These are phyloP conservation scores for Eucalyptus decipiens DNA, from an alignment of 345 rosid species.

Conservation along the genomic window DNA sequence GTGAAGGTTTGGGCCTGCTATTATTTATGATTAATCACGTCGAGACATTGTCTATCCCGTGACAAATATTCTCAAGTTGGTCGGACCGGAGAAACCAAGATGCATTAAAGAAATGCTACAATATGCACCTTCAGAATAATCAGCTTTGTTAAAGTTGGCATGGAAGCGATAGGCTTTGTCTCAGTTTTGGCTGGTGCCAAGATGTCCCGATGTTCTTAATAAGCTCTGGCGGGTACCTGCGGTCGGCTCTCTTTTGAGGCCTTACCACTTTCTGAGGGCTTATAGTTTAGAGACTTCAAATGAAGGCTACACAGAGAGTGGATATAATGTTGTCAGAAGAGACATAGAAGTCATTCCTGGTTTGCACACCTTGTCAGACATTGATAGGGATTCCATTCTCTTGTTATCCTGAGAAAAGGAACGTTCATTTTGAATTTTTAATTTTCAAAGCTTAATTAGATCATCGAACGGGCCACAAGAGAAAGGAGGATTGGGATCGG, in stretches of 20 bases:
- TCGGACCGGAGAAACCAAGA: not conserved
- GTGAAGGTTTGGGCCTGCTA: not conserved
- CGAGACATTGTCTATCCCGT: not conserved
- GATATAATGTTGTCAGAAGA: not conserved
- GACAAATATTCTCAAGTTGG: not conserved
- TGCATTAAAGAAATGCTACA: not conserved
- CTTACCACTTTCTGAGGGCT: not conserved
- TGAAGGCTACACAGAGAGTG: not conserved
- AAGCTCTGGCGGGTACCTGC: not conserved
- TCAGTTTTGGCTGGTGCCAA: not conserved
- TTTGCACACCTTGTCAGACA: not conserved
- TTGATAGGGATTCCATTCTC: not conserved
- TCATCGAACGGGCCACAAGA: not conserved
- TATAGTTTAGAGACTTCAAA: not conserved
- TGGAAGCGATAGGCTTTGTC: not conserved
- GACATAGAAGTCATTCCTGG: not conserved
- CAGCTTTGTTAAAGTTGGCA: not conserved
- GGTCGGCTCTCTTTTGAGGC: not conserved
- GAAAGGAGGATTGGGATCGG: not conserved
- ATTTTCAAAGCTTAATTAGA: not conserved
- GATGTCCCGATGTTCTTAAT: not conserved
- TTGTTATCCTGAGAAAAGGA: not conserved
- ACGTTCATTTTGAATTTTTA: too few species aligned
- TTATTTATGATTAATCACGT: not conserved
- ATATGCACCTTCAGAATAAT: not conserved